Evolutionary conservation across 768 basidiomycete species (phyloP), one percentile per base, ranked within the genome.

Genomic region (Lyophyllum shimeji): DNA sequence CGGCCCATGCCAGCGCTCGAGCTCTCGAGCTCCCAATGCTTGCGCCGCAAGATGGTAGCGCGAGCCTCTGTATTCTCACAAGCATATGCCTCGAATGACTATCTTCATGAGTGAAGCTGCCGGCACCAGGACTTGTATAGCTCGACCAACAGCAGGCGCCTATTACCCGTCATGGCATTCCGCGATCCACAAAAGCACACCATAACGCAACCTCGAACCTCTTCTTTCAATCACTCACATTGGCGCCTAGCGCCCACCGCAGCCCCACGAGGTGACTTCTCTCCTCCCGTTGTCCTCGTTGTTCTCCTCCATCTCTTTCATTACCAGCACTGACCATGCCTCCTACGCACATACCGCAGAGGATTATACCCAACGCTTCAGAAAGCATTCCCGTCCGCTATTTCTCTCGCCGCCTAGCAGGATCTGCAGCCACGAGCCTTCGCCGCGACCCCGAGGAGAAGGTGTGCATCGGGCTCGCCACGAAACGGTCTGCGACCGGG

Each of bases 321-420:
- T 23, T 2, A n/a, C 49, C 43, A 25, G 11, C 17, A 39, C 15
- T 13, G 18, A 5, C 20, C 47, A 53, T 52, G 33, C 27, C 52
- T 20, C 18, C 29, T 49, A 56, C 46, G 5, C 23, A 47, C 4
- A 47, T 62, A 5, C 40, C 50, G 11, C 63, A 64, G 23, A 48
- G 52, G 40, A 13, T 61, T 12, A 29, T 62, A 7, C 46, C 53
- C 1, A 29, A 51, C 18, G 3, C 39, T n/a, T 42, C 50, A 15
- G 9, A 47, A 31, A 47, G 40, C 15, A 56, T 64, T 5, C 43
- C 52, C 20, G 37, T 53, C 1, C 59, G 54, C 25, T 18, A 15
- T 8, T 60, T 50, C 29, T 44, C 46, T 46, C 61, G 58, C 6
- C 51, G 56, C n/a, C 55, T 55, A 29, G 61, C 63, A 9, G 61